Conservation (phyloP, 177 flowering plant species). For the Vitis hybrid region DNA sequence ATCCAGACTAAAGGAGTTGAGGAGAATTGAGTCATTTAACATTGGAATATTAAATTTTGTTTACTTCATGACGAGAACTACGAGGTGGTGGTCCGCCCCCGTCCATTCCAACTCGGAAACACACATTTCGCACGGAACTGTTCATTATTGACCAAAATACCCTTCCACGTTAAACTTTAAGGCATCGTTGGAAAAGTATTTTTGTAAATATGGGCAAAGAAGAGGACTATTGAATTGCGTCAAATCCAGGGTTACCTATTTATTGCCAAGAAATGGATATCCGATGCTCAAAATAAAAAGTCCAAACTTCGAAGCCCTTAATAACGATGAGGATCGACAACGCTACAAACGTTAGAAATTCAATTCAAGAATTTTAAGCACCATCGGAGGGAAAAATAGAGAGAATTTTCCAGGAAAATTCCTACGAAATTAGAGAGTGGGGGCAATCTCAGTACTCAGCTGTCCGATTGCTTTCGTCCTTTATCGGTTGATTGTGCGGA, state of each 20-base stretch:
- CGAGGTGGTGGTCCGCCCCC: neutral
- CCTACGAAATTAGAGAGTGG: too few species aligned
- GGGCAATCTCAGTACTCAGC: too few species aligned
- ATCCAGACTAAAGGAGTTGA: neutral
- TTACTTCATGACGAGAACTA: constrained; percentile 11
- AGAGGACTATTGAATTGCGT: neutral
- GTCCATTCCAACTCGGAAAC: neutral
- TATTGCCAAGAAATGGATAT: neutral
- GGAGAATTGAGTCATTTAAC: neutral
- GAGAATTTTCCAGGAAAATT: too few species aligned
- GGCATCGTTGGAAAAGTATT: neutral
- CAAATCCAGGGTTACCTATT: constrained; percentile 13
- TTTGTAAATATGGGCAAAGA: neutral
- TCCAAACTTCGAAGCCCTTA: constrained; percentile 14
- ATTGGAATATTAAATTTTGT: neutral
- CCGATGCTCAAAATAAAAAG: neutral
- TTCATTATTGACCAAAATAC: neutral
- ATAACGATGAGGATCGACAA: neutral
- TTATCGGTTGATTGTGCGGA: too few species aligned
- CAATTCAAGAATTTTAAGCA: constrained; percentile 3
- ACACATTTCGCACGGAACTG: neutral
- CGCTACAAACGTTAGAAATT: neutral
- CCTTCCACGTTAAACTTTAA: neutral
- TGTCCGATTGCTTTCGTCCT: too few species aligned
- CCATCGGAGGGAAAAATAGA: neutral